phyloP scores from a whole-genome alignment of 2,329 filamentous ascomycete genomes.

The Claviceps monticola region DNA sequence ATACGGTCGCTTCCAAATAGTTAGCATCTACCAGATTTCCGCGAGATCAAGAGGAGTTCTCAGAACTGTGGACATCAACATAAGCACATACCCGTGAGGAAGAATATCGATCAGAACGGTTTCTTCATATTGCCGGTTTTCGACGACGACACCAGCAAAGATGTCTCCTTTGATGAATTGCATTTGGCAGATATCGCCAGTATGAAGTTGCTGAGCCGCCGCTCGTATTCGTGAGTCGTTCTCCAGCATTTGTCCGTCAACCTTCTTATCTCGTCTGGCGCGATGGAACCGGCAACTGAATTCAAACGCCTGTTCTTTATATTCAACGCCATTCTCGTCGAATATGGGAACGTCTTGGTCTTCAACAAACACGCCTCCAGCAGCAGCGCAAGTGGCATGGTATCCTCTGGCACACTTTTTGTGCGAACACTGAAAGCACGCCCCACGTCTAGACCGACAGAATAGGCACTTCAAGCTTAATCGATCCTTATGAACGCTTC shows the following conservation, averaged over 20 bases:
- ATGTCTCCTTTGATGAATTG: constrained; percentile 77
- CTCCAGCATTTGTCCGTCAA: constrained; percentile 56
- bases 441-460: constrained; percentile 87
- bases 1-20: constrained; percentile 45
- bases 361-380: constrained; percentile 85
- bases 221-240: constrained; percentile 53
- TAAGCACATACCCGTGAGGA: constrained; percentile 59
- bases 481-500: constrained; percentile 73
- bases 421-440: constrained; percentile 90
- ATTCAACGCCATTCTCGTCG: constrained; percentile 81
- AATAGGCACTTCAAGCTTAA: constrained; percentile 88
- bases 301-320: constrained; percentile 81
- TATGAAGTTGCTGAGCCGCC: constrained; percentile 53
- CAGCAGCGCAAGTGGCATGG: constrained; percentile 85
- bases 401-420: constrained; percentile 91
- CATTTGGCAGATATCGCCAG: constrained; percentile 71
- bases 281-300: constrained; percentile 93
- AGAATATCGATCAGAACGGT: constrained; percentile 69
- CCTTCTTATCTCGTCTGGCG: constrained; percentile 67
- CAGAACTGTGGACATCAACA: background rate
- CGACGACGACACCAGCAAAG: constrained; percentile 75
- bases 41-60: too few relatives aligned
- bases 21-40: constrained; percentile 21
- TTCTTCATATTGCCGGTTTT: constrained; percentile 66
- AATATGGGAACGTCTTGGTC: constrained; percentile 75